A percentile compares a stretch with the other conserved stretches of the same genome.
Conservation (phyloP, 768 basidiomycete genomes). For the Pleurotus tuoliensis region DNA sequence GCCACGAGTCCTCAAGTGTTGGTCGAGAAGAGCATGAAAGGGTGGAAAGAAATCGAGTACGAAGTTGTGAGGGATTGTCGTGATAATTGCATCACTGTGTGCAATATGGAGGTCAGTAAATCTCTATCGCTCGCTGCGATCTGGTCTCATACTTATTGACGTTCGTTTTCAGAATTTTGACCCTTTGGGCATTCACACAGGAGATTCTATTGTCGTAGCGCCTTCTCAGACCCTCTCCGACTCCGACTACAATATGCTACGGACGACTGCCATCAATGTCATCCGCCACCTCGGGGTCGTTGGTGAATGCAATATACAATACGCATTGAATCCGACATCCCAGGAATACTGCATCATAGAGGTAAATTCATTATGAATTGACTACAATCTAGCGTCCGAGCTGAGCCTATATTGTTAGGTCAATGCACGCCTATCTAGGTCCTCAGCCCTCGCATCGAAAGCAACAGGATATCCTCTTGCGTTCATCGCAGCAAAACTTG, state of each 20-base stretch:
- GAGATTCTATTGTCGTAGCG: slow-evolving; percentile 97
- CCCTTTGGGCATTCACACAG: slow-evolving; percentile 96
- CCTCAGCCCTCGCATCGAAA: slow-evolving; percentile 96
- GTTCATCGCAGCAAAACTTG: slow-evolving; percentile 97
- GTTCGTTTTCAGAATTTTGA: slow-evolving; percentile 81
- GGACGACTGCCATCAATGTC: slow-evolving; percentile 96
- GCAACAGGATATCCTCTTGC: slow-evolving; percentile 98
- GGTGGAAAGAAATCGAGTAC: slow-evolving; percentile 99
- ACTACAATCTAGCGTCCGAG: background rate
- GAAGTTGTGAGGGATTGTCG: slow-evolving; percentile 97
- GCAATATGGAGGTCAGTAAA: slow-evolving; percentile 95
- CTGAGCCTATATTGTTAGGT: slow-evolving; percentile 37
- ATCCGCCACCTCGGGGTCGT: slow-evolving; percentile 98
- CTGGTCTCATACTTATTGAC: background rate
- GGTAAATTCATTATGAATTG: slow-evolving; percentile 31
- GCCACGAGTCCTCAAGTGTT: slow-evolving; percentile 97
- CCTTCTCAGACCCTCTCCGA: slow-evolving; percentile 99
- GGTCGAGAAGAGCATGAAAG: slow-evolving; percentile 99
- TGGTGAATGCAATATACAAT: slow-evolving; percentile 99
- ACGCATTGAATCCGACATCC: slow-evolving; percentile 92
- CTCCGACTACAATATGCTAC: slow-evolving; percentile 98
- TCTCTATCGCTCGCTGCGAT: background rate
- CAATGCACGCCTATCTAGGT: slow-evolving; percentile 97
- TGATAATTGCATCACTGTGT: slow-evolving; percentile 98
- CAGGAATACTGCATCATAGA: slow-evolving; percentile 99